Conservation (phyloP, 106 monocot species). For the Acorus gramineus region DNA sequence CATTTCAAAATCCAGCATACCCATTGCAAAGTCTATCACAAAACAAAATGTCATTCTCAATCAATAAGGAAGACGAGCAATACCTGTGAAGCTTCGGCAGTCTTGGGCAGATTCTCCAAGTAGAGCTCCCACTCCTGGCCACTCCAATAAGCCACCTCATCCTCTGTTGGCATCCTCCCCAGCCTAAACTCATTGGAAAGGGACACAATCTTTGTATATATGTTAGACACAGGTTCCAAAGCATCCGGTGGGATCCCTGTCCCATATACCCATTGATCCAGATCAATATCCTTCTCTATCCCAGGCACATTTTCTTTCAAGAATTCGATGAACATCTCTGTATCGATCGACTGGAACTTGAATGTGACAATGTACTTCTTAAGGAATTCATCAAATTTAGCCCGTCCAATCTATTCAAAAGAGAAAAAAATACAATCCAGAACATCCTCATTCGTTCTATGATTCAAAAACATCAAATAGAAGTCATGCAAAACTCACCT, state of each 20-base stretch:
- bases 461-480: neutral
- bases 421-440: neutral
- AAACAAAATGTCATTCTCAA: neutral
- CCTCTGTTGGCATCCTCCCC: constrained; percentile 68
- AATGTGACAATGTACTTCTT: constrained; percentile 91
- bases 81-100: constrained; percentile 81
- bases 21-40: neutral
- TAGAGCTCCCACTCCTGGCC: constrained; percentile 99
- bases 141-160: constrained; percentile 74
- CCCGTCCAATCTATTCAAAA: constrained; percentile 55
- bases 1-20: neutral
- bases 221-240: constrained; percentile 57
- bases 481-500: constrained; percentile 24
- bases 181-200: constrained; percentile 52
- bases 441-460: neutral
- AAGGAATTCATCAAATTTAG: constrained; percentile 74
- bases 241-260: constrained; percentile 93
- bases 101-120: constrained; percentile 79
- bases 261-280: constrained; percentile 65
- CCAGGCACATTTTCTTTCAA: constrained; percentile 66
- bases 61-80: neutral
- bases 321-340: constrained; percentile 75
- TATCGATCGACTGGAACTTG: constrained; percentile 94
- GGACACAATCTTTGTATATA: constrained; percentile 59
- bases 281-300: constrained; percentile 72